Base-by-base conservation (phyloP, 2,329 filamentous ascomycete genomes). In the Corniculantispora saksenae region DNA sequence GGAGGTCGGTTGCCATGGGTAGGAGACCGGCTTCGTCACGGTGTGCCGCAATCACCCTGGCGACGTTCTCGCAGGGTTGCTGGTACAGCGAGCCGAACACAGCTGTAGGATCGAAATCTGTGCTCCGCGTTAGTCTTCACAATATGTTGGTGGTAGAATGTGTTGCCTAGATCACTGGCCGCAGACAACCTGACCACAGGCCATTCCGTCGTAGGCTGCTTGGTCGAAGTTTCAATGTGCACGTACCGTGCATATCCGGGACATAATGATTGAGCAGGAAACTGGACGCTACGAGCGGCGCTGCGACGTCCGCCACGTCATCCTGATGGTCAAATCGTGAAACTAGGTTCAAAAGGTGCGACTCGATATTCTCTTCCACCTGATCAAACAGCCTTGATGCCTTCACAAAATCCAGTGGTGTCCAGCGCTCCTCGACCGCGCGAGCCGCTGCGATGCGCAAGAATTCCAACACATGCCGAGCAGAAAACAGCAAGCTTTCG, bases 241-340 rank as follows among this genome's bases (percentile, higher is more conserved):
- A 43, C 45, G 25, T 62, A 67, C 65, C 19, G 51, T 65, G 62
- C 38, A 61, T 61, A 38, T 50, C 65, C 7, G 62, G 65, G 12
- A 54, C 50, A 51, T 67, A 67, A 29, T 67, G 62, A 45, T 67
- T 59, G 23, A 67, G 53, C n/a, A 67, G 45, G 29, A 67, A 57
- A 47, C 55, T 61, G 17, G 62, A 67, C 19, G 65, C 54, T n/a
- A 67, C 51, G 27, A 65, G 27, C 29, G 62, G 64, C n/a, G 54
- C 21, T 17, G 60, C 57, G 23, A 43, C 17, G 10, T 56, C 50
- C 50, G 23, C 25, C 50, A 53, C 50, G 23, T 29, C 50, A 53
- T 53, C 25, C 25, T 53, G 13, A 21, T 53, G 25, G 4, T 19
- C 17, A 29, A 53, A 53, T 15, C 19, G 25, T 17, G 19, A 53